Evolutionary conservation across 768 basidiomycete genomes (phyloP).

Genomic region (Amanita muscaria): DNA sequence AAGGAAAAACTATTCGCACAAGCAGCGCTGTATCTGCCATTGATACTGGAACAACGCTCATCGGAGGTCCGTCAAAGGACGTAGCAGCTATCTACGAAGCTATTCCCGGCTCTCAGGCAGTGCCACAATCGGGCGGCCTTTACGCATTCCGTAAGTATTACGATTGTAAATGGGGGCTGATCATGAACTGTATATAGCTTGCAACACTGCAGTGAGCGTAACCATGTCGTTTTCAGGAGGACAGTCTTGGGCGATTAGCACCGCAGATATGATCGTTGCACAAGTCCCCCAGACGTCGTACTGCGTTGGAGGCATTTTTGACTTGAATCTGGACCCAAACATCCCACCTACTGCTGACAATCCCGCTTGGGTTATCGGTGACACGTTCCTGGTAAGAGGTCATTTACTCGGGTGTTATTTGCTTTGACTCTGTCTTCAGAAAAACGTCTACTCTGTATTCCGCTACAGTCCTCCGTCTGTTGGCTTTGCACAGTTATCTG

Average conservation of each 20-base stretch:
- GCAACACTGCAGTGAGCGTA: constrained; percentile 43
- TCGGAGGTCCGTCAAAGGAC: constrained; percentile 68
- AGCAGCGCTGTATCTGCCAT: constrained; percentile 61
- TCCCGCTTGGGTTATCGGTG: constrained; percentile 63
- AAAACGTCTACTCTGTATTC: constrained; percentile 47
- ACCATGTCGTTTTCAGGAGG: constrained; percentile 77
- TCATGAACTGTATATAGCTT: constrained; percentile 57
- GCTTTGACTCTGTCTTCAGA: constrained; percentile 21
- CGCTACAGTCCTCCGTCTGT: constrained; percentile 37
- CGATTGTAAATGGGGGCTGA: neutral
- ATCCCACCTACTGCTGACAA: constrained; percentile 28
- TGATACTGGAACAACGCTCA: constrained; percentile 92
- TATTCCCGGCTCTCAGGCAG: constrained; percentile 45
- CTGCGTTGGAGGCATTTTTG: constrained; percentile 68
- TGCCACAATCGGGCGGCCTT: constrained; percentile 51
- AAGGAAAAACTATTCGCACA: constrained; percentile 39
- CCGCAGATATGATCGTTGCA: constrained; percentile 77
- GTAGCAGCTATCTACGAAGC: constrained; percentile 55
- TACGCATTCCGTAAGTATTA: constrained; percentile 65
- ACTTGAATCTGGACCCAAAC: constrained; percentile 44
- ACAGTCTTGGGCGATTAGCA: constrained; percentile 64
- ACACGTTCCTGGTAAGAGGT: constrained; percentile 58
- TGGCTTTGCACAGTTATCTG: constrained; percentile 45
- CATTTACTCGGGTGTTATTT: neutral
- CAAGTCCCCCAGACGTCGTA: constrained; percentile 19